phyloP scores from a whole-genome alignment of 257 asterid species.

The Catharanthus roseus region DNA sequence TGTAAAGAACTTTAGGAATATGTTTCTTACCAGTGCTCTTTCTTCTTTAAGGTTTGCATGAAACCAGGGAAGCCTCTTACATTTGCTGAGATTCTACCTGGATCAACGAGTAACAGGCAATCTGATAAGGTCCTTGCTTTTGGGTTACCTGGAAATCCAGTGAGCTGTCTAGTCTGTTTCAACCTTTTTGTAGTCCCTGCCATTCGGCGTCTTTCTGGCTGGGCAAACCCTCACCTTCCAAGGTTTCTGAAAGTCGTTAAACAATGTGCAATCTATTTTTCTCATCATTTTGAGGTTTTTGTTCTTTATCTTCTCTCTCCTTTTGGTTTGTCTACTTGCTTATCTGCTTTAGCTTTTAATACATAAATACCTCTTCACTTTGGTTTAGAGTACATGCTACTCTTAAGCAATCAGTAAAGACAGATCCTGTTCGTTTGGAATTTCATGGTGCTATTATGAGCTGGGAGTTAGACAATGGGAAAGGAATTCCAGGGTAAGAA shows the following conservation, averaged over 20 bases:
- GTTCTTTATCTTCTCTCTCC: conserved; percentile 6
- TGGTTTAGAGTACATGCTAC: conserved; percentile 76
- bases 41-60: conserved; percentile 67
- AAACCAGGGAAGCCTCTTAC: conserved; percentile 96
- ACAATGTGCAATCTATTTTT: conserved; percentile 14
- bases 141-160: conserved; percentile 99
- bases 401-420: conserved; percentile 67
- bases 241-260: conserved; percentile 47
- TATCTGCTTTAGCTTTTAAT: conserved; percentile 15
- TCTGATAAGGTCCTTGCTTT: conserved; percentile 71
- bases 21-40: conserved; percentile 6
- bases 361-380: conserved; percentile 6
- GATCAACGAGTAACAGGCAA: conserved; percentile 30
- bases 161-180: conserved; percentile 91
- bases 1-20: conserved; percentile 11
- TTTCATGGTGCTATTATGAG: conserved; percentile 70
- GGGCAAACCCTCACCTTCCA: conserved; percentile 76
- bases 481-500: conserved; percentile 65
- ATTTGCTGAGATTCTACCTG: conserved; percentile 68
- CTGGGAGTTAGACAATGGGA: conserved; percentile 57
- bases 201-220: conserved; percentile 81
- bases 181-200: conserved; percentile 90
- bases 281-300: conserved; percentile 13
- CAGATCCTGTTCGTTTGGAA: conserved; percentile 72
- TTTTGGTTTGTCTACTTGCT: conserved; percentile 8